Conservation (phyloP, 2,329 filamentous ascomycete genomes). For the Xylaria digitata region DNA sequence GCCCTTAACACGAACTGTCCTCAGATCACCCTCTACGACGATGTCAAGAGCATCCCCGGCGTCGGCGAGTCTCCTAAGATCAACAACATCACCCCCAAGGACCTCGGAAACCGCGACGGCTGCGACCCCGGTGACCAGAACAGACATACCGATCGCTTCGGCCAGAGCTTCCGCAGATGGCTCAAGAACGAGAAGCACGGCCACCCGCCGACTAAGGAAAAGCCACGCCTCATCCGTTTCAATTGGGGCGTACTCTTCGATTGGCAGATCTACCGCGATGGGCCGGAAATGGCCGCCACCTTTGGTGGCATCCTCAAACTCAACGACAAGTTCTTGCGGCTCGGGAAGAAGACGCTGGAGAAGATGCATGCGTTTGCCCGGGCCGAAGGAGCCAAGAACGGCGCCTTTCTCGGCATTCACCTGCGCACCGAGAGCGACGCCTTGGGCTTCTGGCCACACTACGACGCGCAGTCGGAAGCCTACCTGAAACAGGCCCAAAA, state of each 20-base stretch:
- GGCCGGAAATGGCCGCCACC: conserved; percentile 58
- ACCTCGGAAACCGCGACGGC: conserved; percentile 54
- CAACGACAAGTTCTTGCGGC: conserved; percentile 55
- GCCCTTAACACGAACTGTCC: conserved; percentile 55
- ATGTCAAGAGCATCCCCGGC: conserved; percentile 54
- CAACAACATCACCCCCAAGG: conserved; percentile 56
- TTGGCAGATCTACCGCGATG: conserved; percentile 59
- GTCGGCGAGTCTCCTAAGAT: conserved; percentile 49
- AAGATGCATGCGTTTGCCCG: conserved; percentile 52
- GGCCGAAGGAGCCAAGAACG: conserved; percentile 39
- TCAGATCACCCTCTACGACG: conserved; percentile 57
- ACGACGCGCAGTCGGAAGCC: conserved; percentile 54
- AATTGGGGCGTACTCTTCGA: conserved; percentile 60
- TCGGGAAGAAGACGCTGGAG: conserved; percentile 53
- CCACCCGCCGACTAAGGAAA: conserved; percentile 42
- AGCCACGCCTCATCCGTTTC: conserved; percentile 56
- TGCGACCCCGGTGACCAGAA: conserved; percentile 57
- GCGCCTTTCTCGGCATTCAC: conserved; percentile 56
- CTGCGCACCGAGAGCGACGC: conserved; percentile 62
- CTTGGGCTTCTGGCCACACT: conserved; percentile 59
- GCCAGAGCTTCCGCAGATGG: conserved; percentile 51
- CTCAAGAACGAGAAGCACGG: conserved; percentile 48
- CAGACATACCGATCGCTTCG: conserved; percentile 55
- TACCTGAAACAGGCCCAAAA: conserved; percentile 53
- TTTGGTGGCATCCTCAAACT: conserved; percentile 58